Base-by-base conservation (phyloP, 495 filamentous ascomycete genomes). In the Trichocladium antarcticum region DNA sequence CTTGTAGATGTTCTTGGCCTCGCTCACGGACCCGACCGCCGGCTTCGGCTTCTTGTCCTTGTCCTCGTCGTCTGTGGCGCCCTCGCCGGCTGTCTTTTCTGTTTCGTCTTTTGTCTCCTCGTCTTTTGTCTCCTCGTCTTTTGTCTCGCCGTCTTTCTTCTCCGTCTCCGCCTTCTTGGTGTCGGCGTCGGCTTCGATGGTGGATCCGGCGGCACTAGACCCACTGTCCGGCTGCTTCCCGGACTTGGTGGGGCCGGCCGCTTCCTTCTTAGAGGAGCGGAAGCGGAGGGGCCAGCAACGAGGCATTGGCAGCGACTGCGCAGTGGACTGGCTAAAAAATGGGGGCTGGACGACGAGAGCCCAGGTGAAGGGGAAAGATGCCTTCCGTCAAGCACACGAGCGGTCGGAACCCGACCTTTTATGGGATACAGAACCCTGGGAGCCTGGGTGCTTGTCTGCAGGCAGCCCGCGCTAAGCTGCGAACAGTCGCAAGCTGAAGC, bases 1-100 rank as follows among this genome's bases (percentile, higher is more conserved):
- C 43, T 58, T 61, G 58, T 69, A 69, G 50, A 69, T 64, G 54
- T 66, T 61, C 49, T 65, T 67, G 52, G 54, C 39, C 29, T 57
- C 52, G 57, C 57, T 61, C 21, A 67, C 56, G 28, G 64, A 63
- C 5, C 67, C 67, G 12, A 57, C 54, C 5, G 44, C 24, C 2
- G 53, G 40, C 41, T 59, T 56, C 29, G 42, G 37, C 44, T 54
- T 49, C 27, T 56, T 46, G 31, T 52, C 55, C 17, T 56, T 37
- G 0, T 59, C 54, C 16, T 22, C 31, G 15, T 47, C 37, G n/a
- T 54, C 46, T 10, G 43, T 28, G 9, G 22, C 28, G 14, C 34
- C 51, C 2, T 45, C 49, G 3, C 24, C 45, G 16, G 46, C 41
- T 9, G 49, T 41, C 15, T 51, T 43, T 31, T 34, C 42, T 15